Evolutionary conservation across 2,329 filamentous ascomycete species (phyloP), one percentile per base, ranked within the genome.

Genomic region (Pseudocercospora eumusae): DNA sequence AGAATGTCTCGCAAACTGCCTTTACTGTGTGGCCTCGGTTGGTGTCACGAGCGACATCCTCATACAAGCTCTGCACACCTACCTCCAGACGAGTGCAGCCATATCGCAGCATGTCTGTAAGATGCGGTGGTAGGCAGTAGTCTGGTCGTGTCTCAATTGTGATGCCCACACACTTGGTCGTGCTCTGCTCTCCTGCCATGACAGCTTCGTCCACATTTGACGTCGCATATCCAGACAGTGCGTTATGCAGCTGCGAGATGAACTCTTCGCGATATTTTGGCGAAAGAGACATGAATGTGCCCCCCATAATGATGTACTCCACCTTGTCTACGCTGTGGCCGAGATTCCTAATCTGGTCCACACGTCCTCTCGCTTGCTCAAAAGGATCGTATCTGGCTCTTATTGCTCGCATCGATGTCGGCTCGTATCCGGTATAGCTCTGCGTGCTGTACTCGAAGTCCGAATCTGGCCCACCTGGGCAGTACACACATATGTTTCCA

Each of bases 371-470:
- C 15, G 95, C 95, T 80, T 99, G 95, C 77, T 99, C 95, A 70
- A 97, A 99, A 0, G 95, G 95, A 73, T 99, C 96, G 74, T 99
- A 99, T 56, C 96, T 87, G 31, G 95, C 95, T 65, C 96, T 89
- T 69, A 99, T 99, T 56, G 95, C 95, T 70, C 95, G 88, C 95
- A 99, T 99, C 2, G 93, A 97, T 0, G 95, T 99, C 1, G 95
- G 95, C 74, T 99, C 95, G 76, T 99, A 99, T 59, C 95, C 95
- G 0, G 95, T 99, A 75, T 99, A 99, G 5, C 93, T 98, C 75
- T 99, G 95, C 8, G 95, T 99, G 71, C 93, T 97, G 78, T 99
- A 99, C 77, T 99, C 95, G 72, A 99, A 99, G 75, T 99, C 96
- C 55, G 93, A 97, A 75, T 99, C 95, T 8, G 96, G 96, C 1